Conservation (phyloP, 768 basidiomycete species). For the Piloderma croceum region DNA sequence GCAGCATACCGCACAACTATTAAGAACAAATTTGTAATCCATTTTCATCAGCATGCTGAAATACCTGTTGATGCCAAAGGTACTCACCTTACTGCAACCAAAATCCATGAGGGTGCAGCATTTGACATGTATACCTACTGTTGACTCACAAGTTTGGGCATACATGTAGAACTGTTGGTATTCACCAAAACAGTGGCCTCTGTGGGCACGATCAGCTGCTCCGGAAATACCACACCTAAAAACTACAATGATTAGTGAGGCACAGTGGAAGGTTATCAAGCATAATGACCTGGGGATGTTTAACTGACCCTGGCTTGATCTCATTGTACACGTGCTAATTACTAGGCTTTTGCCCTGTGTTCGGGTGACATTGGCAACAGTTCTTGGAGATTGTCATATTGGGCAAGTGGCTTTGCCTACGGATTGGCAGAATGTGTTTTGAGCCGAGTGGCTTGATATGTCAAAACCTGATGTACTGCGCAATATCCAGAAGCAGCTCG, state of each 20-base stretch:
- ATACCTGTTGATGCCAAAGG: conserved; percentile 17
- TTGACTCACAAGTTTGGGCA: conserved; percentile 28
- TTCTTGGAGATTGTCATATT: no score
- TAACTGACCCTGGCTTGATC: conserved; percentile 25
- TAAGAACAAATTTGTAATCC: conserved; percentile 23
- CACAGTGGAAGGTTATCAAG: conserved; percentile 28
- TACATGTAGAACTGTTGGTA: conserved; percentile 35
- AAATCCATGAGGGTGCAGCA: conserved; percentile 23
- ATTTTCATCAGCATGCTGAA: conserved; percentile 24
- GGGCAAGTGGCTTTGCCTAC: no score
- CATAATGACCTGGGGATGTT: conserved; percentile 23
- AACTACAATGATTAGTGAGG: conserved; percentile 30
- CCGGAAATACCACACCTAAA: conserved; percentile 16
- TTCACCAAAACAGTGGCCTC: conserved; percentile 23
- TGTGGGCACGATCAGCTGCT: conserved; percentile 28
- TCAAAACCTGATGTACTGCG: no score
- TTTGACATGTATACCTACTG: conserved; percentile 33
- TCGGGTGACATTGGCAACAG: no score
- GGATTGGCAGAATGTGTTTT: no score
- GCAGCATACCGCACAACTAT: conserved; percentile 20
- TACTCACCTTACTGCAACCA: conserved; percentile 10
- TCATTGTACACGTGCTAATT: conserved; percentile 27
- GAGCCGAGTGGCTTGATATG: no score
- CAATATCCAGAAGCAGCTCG: no score
- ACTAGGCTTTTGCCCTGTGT: no score